Evolutionary conservation across 768 basidiomycete species (phyloP).

Genomic region (Pleurotus djamor): DNA sequence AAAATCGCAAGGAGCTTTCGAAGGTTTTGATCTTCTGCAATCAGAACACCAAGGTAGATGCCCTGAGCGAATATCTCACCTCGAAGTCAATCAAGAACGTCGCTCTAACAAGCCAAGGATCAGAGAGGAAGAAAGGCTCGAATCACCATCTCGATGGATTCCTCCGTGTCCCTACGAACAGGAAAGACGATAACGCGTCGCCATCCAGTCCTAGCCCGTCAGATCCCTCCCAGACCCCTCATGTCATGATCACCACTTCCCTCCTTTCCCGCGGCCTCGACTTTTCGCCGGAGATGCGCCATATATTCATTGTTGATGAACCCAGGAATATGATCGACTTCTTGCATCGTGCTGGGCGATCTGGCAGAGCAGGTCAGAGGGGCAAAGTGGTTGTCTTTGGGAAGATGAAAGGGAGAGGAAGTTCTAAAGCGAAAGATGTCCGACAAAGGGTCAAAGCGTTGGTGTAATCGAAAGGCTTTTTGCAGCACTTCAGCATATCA

Average conservation of each 20-base stretch:
- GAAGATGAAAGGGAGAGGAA: constrained; percentile 64
- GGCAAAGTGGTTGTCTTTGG: constrained; percentile 80
- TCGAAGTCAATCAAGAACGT: constrained; percentile 61
- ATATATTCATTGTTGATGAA: constrained; percentile 87
- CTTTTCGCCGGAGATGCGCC: constrained; percentile 72
- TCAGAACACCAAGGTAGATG: constrained; percentile 63
- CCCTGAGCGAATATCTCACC: constrained; percentile 55
- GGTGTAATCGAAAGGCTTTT: neutral
- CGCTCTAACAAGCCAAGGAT: constrained; percentile 63
- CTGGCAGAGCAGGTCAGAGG: constrained; percentile 68
- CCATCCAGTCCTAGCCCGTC: constrained; percentile 1
- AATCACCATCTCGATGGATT: constrained; percentile 81
- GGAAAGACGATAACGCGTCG: neutral
- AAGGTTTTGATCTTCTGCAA: constrained; percentile 88
- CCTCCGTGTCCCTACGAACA: constrained; percentile 31
- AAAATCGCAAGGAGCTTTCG: constrained; percentile 29
- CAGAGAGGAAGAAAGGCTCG: constrained; percentile 58
- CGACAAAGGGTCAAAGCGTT: constrained; percentile 47
- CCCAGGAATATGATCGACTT: constrained; percentile 92
- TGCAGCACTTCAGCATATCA: neutral
- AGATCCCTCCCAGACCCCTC: constrained; percentile 28
- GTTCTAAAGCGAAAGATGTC: constrained; percentile 47
- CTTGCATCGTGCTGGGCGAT: constrained; percentile 85
- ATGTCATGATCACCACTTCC: constrained; percentile 86
- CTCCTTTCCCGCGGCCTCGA: constrained; percentile 89